Base-by-base conservation (phyloP, 305 asterid genomes). In the Solanum chacoense region DNA sequence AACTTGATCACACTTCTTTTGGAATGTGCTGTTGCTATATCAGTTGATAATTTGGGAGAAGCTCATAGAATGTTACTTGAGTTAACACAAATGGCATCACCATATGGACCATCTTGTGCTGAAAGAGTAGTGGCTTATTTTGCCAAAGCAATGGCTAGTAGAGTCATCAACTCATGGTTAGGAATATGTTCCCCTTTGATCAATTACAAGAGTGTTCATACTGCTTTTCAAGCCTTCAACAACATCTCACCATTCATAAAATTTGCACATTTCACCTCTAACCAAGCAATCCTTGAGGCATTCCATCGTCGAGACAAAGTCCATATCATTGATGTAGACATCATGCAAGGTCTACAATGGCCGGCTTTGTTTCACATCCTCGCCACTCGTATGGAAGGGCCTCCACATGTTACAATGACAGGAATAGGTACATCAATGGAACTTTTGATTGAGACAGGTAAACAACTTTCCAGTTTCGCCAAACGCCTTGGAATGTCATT, bases 311-410 rank as follows among this genome's bases (percentile, higher is more conserved):
- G 91, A 3, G 85, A 90, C 0, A 78, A 93, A 81, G 94, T 96
- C 10, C 98, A 96, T 77, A 94, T 96, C 3, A 90, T 96, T 11
- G 98, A 96, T 14, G 91, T 95, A 0, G 98, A 95, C 34, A 94
- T 96, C 86, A 96, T 95, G 98, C 98, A 96, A 88, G 98, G 98
- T 65, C 84, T 94, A 86, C 98, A 95, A 85, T 96, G 98, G 98
- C 98, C 98, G 0, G 97, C 98, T 8, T 83, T 95, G 7, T 95
- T 96, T 67, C 98, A 96, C 90, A 94, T 96, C 37, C 94, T 96
- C 7, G 95, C 97, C 9, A 95, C 95, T 1, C 92, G 98, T 20
- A 83, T 93, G 8, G 96, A 94, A 89, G 98, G 98, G 1, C 94
- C 98, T 2, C 98, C 97, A 22, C 93, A 72, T 22, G 90, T 96